A percentile compares a stretch with the other conserved stretches of the same genome.
phyloP scores from a whole-genome alignment of 805 yeast genomes.

The Tetrapisispora pingtungensis region DNA sequence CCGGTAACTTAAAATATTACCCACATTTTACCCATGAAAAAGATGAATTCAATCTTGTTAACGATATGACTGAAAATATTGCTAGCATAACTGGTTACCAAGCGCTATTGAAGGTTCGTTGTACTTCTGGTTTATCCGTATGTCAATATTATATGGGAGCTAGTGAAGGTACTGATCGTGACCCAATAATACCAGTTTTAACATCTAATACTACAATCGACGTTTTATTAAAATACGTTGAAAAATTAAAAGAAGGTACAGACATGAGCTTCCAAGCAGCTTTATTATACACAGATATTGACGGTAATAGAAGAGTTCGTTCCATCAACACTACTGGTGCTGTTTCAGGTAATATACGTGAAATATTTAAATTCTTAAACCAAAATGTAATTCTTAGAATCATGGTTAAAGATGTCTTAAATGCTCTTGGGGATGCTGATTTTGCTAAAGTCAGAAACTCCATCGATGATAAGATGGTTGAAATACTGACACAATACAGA shows the following conservation, averaged over 20 bases:
- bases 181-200: constrained; percentile 58
- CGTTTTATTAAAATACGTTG: constrained; percentile 65
- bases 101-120: constrained; percentile 71
- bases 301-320: constrained; percentile 71
- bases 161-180: constrained; percentile 34
- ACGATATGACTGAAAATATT: constrained; percentile 44
- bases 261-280: constrained; percentile 92
- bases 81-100: constrained; percentile 54
- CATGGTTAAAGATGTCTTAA: constrained; percentile 37
- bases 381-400: constrained; percentile 52
- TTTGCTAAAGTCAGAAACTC: constrained; percentile 41
- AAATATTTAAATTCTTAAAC: constrained; percentile 69
- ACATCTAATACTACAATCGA: constrained; percentile 54
- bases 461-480: constrained; percentile 41
- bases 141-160: constrained; percentile 62
- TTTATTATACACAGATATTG: constrained; percentile 61
- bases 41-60: constrained; percentile 60
- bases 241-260: constrained; percentile 46
- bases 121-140: constrained; percentile 80
- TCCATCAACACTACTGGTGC: constrained; percentile 71
- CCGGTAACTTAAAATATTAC: constrained; percentile 59
- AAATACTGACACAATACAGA: constrained; percentile 49
- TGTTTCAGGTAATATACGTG: constrained; percentile 60
- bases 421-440: constrained; percentile 32
- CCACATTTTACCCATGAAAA: constrained; percentile 53